These are phyloP conservation scores for Blastobotrys ciferrii DNA, from an alignment of 1,139 yeast species.

Conservation along the genomic window DNA sequence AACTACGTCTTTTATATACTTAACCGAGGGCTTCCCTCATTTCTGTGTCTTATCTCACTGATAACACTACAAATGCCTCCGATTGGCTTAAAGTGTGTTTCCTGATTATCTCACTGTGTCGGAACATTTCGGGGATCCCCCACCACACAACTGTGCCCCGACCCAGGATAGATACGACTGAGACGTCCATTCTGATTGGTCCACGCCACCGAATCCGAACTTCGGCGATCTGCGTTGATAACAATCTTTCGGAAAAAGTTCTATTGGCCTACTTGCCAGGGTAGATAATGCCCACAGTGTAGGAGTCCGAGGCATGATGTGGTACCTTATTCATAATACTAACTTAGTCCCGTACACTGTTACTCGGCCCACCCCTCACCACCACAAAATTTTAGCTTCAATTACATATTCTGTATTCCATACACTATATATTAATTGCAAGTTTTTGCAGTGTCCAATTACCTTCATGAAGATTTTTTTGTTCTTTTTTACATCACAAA, in stretches of 20 bases:
- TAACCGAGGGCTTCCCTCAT: background rate
- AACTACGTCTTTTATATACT: background rate
- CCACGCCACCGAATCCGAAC: background rate
- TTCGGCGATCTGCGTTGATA: background rate
- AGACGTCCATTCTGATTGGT: background rate
- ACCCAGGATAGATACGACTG: background rate
- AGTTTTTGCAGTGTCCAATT: too few species aligned
- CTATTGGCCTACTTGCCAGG: background rate
- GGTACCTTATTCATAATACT: too few species aligned
- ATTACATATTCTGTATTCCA: too few species aligned
- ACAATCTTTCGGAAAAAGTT: background rate
- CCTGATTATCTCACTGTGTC: background rate
- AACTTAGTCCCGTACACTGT: too few species aligned
- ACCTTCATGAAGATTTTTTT: too few species aligned
- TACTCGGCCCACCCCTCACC: too few species aligned
- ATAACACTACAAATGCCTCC: background rate
- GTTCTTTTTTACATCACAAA: too few species aligned
- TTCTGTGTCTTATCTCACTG: background rate
- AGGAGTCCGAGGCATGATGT: background rate
- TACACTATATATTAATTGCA: too few species aligned
- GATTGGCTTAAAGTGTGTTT: background rate
- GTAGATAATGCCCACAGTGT: background rate
- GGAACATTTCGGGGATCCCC: background rate
- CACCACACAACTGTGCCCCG: background rate
- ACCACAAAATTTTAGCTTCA: too few species aligned